phyloP scores from a whole-genome alignment of 2,329 filamentous ascomycete genomes.

The Trichoderma atroviride region DNA sequence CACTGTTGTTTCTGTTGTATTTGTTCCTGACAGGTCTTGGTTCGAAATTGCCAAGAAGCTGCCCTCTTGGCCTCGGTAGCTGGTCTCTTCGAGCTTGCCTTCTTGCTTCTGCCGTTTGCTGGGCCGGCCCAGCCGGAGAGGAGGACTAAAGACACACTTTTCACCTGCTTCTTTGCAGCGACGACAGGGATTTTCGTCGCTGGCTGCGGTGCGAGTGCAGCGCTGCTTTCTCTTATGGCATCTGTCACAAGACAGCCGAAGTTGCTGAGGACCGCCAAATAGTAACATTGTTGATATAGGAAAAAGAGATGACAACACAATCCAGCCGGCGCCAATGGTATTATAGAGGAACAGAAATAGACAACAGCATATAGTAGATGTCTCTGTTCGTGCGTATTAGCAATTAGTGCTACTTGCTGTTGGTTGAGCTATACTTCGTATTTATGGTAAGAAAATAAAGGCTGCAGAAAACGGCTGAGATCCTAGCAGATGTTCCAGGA shows the following conservation, averaged over 20 bases:
- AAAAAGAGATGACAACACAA: not conserved
- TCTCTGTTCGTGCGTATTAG: not conserved
- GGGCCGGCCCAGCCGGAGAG: not conserved
- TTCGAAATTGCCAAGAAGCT: not conserved
- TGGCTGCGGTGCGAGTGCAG: not conserved
- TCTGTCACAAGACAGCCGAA: conserved; percentile 1
- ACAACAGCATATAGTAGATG: not conserved
- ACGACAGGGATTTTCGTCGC: conserved; percentile 1
- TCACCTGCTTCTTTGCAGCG: conserved; percentile 9
- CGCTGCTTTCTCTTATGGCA: conserved; percentile 14
- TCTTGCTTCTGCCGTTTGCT: conserved; percentile 10
- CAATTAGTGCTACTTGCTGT: not conserved
- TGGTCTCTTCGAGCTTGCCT: not conserved
- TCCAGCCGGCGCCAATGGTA: not conserved
- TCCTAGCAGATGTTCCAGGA: not conserved
- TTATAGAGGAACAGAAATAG: not conserved
- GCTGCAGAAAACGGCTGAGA: not conserved
- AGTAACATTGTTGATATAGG: not conserved
- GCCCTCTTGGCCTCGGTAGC: not conserved
- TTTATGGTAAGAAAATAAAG: not conserved
- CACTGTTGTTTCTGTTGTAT: not conserved
- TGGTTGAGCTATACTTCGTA: not conserved
- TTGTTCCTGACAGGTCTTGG: not conserved
- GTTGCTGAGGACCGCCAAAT: not conserved
- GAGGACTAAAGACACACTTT: conserved; percentile 7